phyloP scores from a whole-genome alignment of 1,139 yeast genomes.

The Taphrina sp. region DNA sequence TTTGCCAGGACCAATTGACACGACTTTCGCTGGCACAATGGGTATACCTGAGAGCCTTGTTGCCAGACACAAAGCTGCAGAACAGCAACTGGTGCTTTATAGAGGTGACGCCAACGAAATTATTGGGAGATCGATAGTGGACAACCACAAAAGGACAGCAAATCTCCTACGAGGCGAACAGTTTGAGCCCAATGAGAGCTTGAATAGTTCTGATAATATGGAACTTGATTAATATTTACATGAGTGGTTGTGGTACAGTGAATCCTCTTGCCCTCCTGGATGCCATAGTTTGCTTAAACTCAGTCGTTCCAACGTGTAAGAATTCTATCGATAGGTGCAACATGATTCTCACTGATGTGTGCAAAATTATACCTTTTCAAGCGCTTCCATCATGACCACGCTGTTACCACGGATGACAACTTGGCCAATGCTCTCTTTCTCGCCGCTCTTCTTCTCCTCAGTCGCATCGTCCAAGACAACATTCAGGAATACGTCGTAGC shows the following conservation, averaged over 20 bases:
- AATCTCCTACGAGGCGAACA: too few species aligned
- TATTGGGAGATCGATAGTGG: background rate
- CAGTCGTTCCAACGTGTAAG: too few species aligned
- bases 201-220: too few species aligned
- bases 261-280: too few species aligned
- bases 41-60: background rate
- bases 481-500: slow-evolving; percentile 76
- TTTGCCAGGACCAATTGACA: slow-evolving; percentile 22
- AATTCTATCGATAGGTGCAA: too few species aligned
- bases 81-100: slow-evolving; percentile 17
- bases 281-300: too few species aligned
- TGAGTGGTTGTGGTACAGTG: background rate
- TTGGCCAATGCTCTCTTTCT: slow-evolving; percentile 57
- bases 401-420: slow-evolving; percentile 51
- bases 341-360: too few species aligned
- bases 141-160: too few species aligned
- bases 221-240: background rate
- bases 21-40: slow-evolving; percentile 13
- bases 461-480: slow-evolving; percentile 71
- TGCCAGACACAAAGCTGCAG: background rate
- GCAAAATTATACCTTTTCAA: slow-evolving; percentile 20
- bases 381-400: slow-evolving; percentile 47
- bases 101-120: slow-evolving; percentile 17
- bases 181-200: too few species aligned
- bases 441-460: slow-evolving; percentile 57